Conservation (phyloP, 2,329 filamentous ascomycete species). For the Piedraia hortae region DNA sequence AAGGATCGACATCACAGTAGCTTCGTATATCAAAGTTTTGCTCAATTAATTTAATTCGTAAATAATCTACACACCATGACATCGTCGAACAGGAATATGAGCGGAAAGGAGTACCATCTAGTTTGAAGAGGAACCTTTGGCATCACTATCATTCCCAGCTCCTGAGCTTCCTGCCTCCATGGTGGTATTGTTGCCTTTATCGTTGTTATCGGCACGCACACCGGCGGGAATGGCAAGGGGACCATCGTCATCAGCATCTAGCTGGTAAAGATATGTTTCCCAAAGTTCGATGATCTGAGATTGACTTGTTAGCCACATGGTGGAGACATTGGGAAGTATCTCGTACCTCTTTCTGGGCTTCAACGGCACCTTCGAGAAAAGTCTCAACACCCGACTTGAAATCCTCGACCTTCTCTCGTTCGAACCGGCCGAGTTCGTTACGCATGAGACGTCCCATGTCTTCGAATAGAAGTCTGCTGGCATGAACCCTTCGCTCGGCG, state of each 20-base stretch:
- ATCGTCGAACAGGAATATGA: too few relatives aligned
- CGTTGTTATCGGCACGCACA: slow-evolving; percentile 6
- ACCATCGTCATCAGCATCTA: slow-evolving; percentile 76
- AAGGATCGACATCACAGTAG: too few relatives aligned
- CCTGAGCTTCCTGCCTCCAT: too few relatives aligned
- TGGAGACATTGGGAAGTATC: background rate
- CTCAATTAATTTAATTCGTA: too few relatives aligned
- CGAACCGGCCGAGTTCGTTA: slow-evolving; percentile 72
- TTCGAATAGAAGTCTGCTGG: slow-evolving; percentile 70
- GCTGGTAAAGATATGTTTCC: slow-evolving; percentile 92
- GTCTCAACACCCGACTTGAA: slow-evolving; percentile 97
- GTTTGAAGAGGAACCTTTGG: too few relatives aligned
- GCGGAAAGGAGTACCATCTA: too few relatives aligned
- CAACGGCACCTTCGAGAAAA: slow-evolving; percentile 84
- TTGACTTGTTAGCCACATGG: slow-evolving; percentile 20
- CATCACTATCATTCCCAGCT: too few relatives aligned
- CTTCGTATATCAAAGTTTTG: too few relatives aligned
- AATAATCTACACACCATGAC: too few relatives aligned
- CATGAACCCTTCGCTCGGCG: slow-evolving; percentile 76
- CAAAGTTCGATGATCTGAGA: slow-evolving; percentile 58
- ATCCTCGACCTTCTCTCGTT: slow-evolving; percentile 92
- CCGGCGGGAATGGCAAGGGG: slow-evolving; percentile 10
- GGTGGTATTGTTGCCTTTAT: too few relatives aligned
- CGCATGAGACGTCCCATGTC: slow-evolving; percentile 93
- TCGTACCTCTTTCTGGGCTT: slow-evolving; percentile 90